phyloP scores from a whole-genome alignment of 352 stramenopile species.

The Phytophthora europaea region DNA sequence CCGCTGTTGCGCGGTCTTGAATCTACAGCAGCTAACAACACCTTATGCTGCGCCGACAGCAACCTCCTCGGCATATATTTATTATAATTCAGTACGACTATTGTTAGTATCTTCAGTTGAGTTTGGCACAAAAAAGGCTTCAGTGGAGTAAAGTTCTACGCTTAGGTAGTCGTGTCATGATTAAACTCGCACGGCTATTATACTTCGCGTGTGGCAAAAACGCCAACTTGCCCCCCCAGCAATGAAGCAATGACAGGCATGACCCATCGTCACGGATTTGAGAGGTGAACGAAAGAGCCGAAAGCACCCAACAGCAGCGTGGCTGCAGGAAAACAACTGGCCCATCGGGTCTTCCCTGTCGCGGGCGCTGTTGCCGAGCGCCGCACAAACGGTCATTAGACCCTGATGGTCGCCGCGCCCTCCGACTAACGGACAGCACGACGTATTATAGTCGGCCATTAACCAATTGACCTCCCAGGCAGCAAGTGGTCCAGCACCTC shows the following conservation, averaged over 20 bases:
- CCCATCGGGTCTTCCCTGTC: constrained; percentile 9
- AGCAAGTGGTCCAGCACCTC: background rate
- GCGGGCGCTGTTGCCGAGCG: background rate
- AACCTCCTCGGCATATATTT: too few relatives aligned
- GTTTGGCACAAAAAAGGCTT: background rate
- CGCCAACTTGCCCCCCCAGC: too few relatives aligned
- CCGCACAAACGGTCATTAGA: constrained; percentile 15
- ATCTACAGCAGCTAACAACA: too few relatives aligned
- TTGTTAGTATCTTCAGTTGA: too few relatives aligned
- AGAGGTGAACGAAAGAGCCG: too few relatives aligned
- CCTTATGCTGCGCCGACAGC: too few relatives aligned
- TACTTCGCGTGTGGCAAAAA: background rate
- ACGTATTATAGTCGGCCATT: constrained; percentile 18
- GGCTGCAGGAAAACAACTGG: constrained; percentile 29
- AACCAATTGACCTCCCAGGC: constrained; percentile 18
- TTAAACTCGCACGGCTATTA: background rate
- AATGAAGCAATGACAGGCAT: constrained; percentile 20
- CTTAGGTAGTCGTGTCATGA: background rate
- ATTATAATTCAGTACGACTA: too few relatives aligned
- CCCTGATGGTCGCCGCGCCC: background rate
- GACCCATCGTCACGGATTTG: constrained; percentile 31
- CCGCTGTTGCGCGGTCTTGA: background rate
- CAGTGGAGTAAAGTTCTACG: too few relatives aligned
- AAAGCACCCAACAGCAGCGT: constrained; percentile 8
- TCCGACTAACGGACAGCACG: background rate